Conservation (phyloP, 2,329 filamentous ascomycete genomes). For the Ceratocystis lukuohia region DNA sequence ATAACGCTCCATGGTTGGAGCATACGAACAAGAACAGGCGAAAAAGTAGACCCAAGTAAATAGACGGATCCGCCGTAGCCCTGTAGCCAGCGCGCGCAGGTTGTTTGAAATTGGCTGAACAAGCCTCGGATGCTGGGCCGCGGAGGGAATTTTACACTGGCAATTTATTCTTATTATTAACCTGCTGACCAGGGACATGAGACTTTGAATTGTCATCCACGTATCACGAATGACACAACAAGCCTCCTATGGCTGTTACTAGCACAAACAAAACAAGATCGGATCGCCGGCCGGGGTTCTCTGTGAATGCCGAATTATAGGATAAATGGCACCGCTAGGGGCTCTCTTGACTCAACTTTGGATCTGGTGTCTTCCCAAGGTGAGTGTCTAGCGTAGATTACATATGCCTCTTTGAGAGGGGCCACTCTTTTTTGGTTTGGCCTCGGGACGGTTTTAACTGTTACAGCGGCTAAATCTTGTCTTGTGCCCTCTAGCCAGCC, state of each 20-base stretch:
- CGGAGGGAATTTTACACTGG: neutral
- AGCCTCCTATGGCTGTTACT: neutral
- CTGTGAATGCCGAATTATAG: neutral
- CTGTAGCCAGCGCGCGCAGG: neutral
- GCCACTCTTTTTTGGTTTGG: neutral
- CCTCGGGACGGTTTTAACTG: neutral
- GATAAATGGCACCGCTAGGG: no score
- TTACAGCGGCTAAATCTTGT: neutral
- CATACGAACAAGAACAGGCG: neutral
- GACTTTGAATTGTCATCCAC: neutral
- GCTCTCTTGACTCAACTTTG: neutral
- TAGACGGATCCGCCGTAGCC: neutral
- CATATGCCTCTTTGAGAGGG: neutral
- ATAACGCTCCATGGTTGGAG: neutral
- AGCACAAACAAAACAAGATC: conserved; percentile 2
- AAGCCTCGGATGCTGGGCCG: neutral
- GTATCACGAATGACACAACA: neutral
- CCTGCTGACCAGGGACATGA: neutral
- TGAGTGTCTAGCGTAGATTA: no score
- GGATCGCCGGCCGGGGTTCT: neutral
- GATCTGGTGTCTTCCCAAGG: no score
- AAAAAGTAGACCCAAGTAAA: neutral
- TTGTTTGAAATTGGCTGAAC: conserved; percentile 6
- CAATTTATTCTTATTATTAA: neutral
- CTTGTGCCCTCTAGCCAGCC: neutral